Conservation (phyloP, 352 stramenopile species). For the Pythium aristosporum region DNA sequence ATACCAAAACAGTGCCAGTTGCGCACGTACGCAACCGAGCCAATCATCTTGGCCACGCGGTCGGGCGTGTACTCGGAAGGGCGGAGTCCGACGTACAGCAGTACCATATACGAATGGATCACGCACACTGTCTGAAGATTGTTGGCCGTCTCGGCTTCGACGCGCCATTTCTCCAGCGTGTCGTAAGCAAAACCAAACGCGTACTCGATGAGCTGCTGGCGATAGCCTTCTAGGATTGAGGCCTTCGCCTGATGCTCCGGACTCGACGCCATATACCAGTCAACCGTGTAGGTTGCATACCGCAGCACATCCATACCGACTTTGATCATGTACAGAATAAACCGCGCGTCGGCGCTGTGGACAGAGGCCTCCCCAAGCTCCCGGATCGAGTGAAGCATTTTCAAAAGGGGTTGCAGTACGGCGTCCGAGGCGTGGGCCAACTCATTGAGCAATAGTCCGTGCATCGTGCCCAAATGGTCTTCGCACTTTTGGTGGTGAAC, state of each 20-base stretch:
- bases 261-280: constrained; percentile 35
- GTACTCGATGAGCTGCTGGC: constrained; percentile 55
- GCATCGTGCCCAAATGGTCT: constrained; percentile 93
- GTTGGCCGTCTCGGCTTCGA: constrained; percentile 67
- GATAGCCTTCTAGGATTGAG: constrained; percentile 48
- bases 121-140: constrained; percentile 82
- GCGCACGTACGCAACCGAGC: constrained; percentile 83
- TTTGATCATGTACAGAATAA: constrained; percentile 89
- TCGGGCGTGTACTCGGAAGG: constrained; percentile 66
- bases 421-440: constrained; percentile 94
- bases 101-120: constrained; percentile 80
- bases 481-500: constrained; percentile 80
- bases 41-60: constrained; percentile 69
- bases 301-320: constrained; percentile 74
- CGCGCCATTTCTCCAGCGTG: constrained; percentile 77
- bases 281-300: constrained; percentile 77
- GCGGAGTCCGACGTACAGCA: constrained; percentile 72
- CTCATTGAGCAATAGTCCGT: constrained; percentile 98
- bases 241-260: constrained; percentile 35
- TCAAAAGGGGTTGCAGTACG: constrained; percentile 65
- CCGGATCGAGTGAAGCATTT: constrained; percentile 80
- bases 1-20: constrained; percentile 93
- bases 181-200: constrained; percentile 65
- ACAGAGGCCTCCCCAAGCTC: constrained; percentile 82
- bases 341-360: constrained; percentile 78